phyloP scores from a whole-genome alignment of 2,329 filamentous ascomycete species.

The Bimuria novae-zelandiae region DNA sequence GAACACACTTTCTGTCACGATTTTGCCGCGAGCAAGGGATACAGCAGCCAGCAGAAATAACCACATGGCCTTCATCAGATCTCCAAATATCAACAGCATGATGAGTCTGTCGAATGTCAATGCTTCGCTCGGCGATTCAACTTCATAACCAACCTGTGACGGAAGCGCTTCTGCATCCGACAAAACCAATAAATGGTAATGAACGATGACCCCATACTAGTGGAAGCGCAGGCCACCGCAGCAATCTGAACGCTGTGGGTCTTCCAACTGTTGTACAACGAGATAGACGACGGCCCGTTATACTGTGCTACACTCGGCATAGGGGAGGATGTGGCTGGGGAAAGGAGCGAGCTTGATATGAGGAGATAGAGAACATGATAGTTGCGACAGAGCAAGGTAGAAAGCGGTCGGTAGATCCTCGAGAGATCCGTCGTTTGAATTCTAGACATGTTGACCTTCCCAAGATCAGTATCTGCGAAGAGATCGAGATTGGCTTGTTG shows the following conservation, averaged over 20 bases:
- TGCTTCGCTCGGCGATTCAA: no score
- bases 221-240: slow-evolving; percentile 41
- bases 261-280: slow-evolving; percentile 20
- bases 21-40: slow-evolving; percentile 57
- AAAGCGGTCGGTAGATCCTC: not conserved
- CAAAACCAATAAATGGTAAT: slow-evolving; percentile 72
- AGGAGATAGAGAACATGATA: not conserved
- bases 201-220: slow-evolving; percentile 63
- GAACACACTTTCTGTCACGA: slow-evolving; percentile 59
- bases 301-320: slow-evolving; percentile 10
- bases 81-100: slow-evolving; percentile 73
- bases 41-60: slow-evolving; percentile 68
- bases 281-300: slow-evolving; percentile 1
- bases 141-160: slow-evolving; percentile 66
- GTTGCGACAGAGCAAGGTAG: not conserved
- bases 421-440: not conserved
- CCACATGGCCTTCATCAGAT: slow-evolving; percentile 72
- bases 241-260: slow-evolving; percentile 41
- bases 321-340: slow-evolving; percentile 7
- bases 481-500: not conserved
- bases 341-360: not conserved
- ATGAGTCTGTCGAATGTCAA: slow-evolving; percentile 62
- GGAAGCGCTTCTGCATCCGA: slow-evolving; percentile 73
- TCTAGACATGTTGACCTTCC: not conserved
- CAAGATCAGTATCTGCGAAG: slow-evolving; percentile 3